Percentiles rank a stretch among this genome's conserved stretches.
phyloP scores from a whole-genome alignment of 495 filamentous ascomycete genomes.

The Penicillium soppii region DNA sequence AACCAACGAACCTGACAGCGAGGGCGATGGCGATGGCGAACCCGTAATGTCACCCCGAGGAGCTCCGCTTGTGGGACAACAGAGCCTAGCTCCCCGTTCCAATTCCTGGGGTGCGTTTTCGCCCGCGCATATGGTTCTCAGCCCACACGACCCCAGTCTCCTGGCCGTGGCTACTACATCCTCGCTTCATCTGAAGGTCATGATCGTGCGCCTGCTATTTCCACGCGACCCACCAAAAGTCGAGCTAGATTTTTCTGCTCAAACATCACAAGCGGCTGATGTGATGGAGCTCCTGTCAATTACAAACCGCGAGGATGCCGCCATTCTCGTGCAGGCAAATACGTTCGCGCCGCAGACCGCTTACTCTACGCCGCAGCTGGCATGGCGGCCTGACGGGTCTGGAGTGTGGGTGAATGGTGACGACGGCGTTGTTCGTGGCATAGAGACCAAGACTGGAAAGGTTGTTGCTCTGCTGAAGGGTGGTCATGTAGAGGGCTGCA shows the following conservation, averaged over 20 bases:
- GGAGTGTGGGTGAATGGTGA: constrained; percentile 72
- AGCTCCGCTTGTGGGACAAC: constrained; percentile 48
- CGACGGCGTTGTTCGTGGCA: constrained; percentile 63
- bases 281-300: constrained; percentile 46
- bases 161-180: constrained; percentile 63
- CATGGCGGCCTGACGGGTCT: constrained; percentile 63
- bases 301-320: constrained; percentile 58
- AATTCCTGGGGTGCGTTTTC: constrained; percentile 66
- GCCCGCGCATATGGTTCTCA: constrained; percentile 56
- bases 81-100: constrained; percentile 65
- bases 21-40: background rate
- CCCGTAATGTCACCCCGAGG: constrained; percentile 9
- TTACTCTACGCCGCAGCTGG: constrained; percentile 64
- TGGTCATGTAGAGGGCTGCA: constrained; percentile 59
- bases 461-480: constrained; percentile 48
- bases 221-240: constrained; percentile 25
- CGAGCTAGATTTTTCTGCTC: constrained; percentile 7
- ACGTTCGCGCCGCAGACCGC: constrained; percentile 66
- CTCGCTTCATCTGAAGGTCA: constrained; percentile 64
- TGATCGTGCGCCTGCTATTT: constrained; percentile 60
- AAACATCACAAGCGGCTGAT: constrained; percentile 49
- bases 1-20: background rate
- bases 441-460: constrained; percentile 63
- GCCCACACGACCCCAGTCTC: constrained; percentile 52
- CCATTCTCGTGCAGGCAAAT: constrained; percentile 57